A percentile compares a stretch with the other conserved stretches of the same genome.
Evolutionary conservation across 140 eudicot species (phyloP).

Genomic region (Bidens hawaiensis): DNA sequence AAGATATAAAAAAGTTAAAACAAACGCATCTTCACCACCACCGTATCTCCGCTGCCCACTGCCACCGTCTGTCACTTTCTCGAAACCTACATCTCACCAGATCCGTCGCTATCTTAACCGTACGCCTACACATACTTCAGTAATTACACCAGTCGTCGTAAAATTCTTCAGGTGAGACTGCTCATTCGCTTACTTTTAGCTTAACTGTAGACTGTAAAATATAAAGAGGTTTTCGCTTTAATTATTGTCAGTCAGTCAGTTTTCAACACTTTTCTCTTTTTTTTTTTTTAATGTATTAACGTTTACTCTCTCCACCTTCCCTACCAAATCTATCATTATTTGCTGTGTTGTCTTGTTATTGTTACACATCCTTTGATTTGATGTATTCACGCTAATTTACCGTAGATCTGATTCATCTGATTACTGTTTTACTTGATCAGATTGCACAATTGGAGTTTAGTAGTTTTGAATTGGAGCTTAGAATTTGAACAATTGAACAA

Average conservation of each 20-base stretch:
- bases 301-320: slow-evolving; percentile 31
- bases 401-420: slow-evolving; percentile 24
- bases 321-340: slow-evolving; percentile 30
- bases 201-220: no score
- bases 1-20: slow-evolving; percentile 9
- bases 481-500: no score
- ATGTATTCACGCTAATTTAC: not conserved
- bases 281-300: slow-evolving; percentile 1
- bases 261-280: slow-evolving; percentile 2
- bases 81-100: slow-evolving; percentile 27
- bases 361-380: not conserved
- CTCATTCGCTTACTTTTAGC: no score
- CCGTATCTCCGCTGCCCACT: no score
- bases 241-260: not conserved
- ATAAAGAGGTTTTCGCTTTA: not conserved
- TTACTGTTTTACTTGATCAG: not conserved
- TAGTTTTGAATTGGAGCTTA: no score
- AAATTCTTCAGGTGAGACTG: no score
- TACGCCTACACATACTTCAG: slow-evolving; percentile 15
- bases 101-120: slow-evolving; percentile 26
- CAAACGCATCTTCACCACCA: slow-evolving; percentile 12
- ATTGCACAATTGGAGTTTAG: not conserved
- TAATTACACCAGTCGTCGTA: no score
- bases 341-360: no score
- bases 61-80: slow-evolving; percentile 20